These are phyloP conservation scores for Tephrocybe sp. DNA, from an alignment of 768 basidiomycete genomes.

Conservation along the genomic window DNA sequence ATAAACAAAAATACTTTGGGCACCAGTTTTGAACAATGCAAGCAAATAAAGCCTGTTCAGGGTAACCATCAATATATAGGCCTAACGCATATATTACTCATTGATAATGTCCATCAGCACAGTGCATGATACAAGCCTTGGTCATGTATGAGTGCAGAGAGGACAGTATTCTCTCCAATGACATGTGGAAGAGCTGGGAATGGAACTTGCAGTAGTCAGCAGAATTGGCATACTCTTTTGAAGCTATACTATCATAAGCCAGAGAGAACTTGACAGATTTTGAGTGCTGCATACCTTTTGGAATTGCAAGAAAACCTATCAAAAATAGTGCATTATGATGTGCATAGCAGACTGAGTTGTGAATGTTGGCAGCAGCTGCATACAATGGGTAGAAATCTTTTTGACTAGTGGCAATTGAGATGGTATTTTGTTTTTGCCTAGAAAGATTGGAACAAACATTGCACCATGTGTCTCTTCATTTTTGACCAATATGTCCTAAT, in stretches of 20 bases:
- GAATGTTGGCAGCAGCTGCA: conserved; percentile 5
- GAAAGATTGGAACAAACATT: conserved; percentile 20
- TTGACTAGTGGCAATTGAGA: conserved; percentile 23
- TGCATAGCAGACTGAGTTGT: conserved; percentile 11
- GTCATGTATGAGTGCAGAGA: too few relatives aligned
- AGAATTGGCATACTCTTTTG: conserved; percentile 1
- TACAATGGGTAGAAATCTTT: conserved; percentile 14
- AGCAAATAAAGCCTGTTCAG: too few relatives aligned
- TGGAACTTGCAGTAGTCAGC: too few relatives aligned
- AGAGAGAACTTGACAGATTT: neutral
- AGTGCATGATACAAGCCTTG: too few relatives aligned
- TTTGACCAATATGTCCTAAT: conserved; percentile 9
- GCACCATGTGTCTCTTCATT: conserved; percentile 13
- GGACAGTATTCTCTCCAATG: too few relatives aligned
- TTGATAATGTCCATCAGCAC: too few relatives aligned
- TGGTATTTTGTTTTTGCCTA: conserved; percentile 29
- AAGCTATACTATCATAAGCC: too few relatives aligned
- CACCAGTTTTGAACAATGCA: too few relatives aligned
- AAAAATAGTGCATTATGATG: conserved; percentile 17
- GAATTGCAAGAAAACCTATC: conserved; percentile 19
- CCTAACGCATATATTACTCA: too few relatives aligned
- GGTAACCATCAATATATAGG: too few relatives aligned
- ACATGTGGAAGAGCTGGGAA: too few relatives aligned
- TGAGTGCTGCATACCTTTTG: conserved; percentile 27
- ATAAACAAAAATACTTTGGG: too few relatives aligned